Percentiles rank a stretch among this genome's conserved stretches.
These are phyloP conservation scores for Exsudoporus floridanus DNA, from an alignment of 1,284 basidiomycete genomes.

Conservation along the genomic window DNA sequence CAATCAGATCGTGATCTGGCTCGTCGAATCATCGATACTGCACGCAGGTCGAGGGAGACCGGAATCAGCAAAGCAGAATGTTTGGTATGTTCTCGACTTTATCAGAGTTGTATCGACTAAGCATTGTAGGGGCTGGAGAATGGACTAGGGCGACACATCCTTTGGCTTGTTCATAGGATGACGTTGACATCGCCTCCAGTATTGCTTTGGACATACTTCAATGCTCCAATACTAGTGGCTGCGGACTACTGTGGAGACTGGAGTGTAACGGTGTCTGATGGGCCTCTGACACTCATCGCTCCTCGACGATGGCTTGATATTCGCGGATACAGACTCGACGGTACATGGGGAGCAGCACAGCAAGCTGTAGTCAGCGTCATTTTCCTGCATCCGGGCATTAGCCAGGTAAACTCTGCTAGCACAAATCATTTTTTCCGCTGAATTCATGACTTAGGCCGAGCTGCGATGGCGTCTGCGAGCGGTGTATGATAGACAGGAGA, in stretches of 20 bases:
- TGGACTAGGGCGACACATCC: slow-evolving; percentile 21
- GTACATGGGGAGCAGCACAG: slow-evolving; percentile 69
- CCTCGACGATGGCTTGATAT: slow-evolving; percentile 81
- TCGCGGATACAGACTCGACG: slow-evolving; percentile 55
- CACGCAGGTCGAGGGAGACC: slow-evolving; percentile 41
- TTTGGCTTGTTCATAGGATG: slow-evolving; percentile 43
- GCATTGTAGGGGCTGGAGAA: slow-evolving; percentile 13
- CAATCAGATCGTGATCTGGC: slow-evolving; percentile 39
- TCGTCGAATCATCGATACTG: slow-evolving; percentile 41
- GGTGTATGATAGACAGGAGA: slow-evolving; percentile 75
- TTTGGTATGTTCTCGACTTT: slow-evolving; percentile 42
- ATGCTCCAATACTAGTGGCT: slow-evolving; percentile 46
- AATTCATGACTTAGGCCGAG: slow-evolving; percentile 48
- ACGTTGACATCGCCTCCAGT: slow-evolving; percentile 50
- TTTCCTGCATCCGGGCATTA: slow-evolving; percentile 69
- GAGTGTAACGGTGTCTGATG: slow-evolving; percentile 55
- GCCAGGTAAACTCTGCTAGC: slow-evolving; percentile 52
- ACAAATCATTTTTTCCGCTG: background rate
- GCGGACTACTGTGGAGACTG: slow-evolving; percentile 52
- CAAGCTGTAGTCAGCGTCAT: slow-evolving; percentile 67
- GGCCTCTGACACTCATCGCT: slow-evolving; percentile 46
- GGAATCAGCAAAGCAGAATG: slow-evolving; percentile 52
- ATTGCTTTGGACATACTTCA: slow-evolving; percentile 69
- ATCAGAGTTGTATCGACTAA: slow-evolving; percentile 7
- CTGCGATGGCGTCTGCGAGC: slow-evolving; percentile 64